Evolutionary conservation across 2,329 filamentous ascomycete genomes (phyloP).

Genomic region (Calonectria honghensis): DNA sequence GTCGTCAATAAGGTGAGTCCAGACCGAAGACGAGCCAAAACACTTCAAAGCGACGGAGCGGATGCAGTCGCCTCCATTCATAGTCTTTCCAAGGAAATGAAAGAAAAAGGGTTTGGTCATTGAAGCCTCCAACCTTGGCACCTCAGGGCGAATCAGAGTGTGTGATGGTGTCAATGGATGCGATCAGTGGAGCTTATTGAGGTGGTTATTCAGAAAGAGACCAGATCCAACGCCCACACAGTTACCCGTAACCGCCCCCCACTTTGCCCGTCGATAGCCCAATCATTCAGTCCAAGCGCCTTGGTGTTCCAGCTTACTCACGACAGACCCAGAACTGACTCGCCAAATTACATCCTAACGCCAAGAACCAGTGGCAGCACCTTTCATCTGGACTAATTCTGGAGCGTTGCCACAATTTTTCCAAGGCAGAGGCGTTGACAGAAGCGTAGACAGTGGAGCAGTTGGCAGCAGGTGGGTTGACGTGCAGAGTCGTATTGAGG

Average conservation of each 20-base stretch:
- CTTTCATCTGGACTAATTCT: background rate
- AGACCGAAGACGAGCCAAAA: background rate
- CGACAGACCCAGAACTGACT: background rate
- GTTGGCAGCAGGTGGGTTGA: conserved; percentile 4
- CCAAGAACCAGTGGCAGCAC: too few relatives aligned
- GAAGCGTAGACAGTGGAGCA: background rate
- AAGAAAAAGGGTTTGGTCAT: background rate
- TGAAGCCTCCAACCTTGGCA: background rate
- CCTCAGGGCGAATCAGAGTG: background rate
- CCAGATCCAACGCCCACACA: too few relatives aligned
- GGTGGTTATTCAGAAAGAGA: background rate
- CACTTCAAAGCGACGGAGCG: background rate
- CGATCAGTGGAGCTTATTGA: background rate
- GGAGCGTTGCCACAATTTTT: too few relatives aligned
- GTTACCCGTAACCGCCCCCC: background rate
- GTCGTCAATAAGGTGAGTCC: conserved; percentile 26
- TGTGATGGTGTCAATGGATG: background rate
- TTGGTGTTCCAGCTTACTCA: background rate
- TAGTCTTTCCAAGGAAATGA: background rate
- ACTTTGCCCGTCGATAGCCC: background rate
- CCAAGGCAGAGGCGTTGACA: background rate
- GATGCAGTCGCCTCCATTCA: too few relatives aligned
- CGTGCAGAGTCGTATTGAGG: conserved; percentile 3
- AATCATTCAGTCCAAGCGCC: background rate
- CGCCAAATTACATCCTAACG: too few relatives aligned